These are phyloP conservation scores for Lactarius akahatsu DNA, from an alignment of 768 basidiomycete genomes.

Conservation along the genomic window DNA sequence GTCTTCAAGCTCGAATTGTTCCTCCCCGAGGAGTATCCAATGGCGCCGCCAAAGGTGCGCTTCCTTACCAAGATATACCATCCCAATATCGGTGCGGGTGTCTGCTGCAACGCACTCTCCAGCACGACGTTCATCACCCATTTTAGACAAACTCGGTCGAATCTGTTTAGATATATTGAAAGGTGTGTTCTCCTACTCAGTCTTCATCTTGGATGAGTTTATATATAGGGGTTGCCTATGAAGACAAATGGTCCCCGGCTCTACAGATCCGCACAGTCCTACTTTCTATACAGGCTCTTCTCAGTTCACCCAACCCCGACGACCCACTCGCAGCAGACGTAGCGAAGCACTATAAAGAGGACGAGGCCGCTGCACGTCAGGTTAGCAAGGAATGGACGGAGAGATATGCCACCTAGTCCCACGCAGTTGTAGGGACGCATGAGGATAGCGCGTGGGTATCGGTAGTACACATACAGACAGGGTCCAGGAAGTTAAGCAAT, in stretches of 20 bases:
- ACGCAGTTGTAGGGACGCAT: neutral
- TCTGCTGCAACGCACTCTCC: neutral
- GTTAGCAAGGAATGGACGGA: slow-evolving; percentile 96
- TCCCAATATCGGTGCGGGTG: slow-evolving; percentile 89
- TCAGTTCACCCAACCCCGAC: slow-evolving; percentile 95
- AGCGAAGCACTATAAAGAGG: slow-evolving; percentile 98
- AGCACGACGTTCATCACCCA: slow-evolving; percentile 4
- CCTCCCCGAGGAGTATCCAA: slow-evolving; percentile 98
- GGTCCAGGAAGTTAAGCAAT: slow-evolving; percentile 16
- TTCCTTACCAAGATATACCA: slow-evolving; percentile 99
- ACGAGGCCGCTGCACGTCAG: slow-evolving; percentile 88
- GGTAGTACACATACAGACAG: slow-evolving; percentile 17
- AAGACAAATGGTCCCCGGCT: slow-evolving; percentile 99
- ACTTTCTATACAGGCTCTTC: slow-evolving; percentile 93
- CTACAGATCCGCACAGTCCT: slow-evolving; percentile 98
- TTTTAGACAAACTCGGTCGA: slow-evolving; percentile 91
- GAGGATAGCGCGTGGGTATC: neutral
- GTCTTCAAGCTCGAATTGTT: slow-evolving; percentile 96
- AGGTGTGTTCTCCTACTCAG: slow-evolving; percentile 47
- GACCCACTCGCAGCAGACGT: slow-evolving; percentile 93
- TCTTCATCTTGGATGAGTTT: neutral
- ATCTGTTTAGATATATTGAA: slow-evolving; percentile 99
- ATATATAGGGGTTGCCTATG: slow-evolving; percentile 10
- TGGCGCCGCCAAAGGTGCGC: slow-evolving; percentile 98
- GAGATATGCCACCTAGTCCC: slow-evolving; percentile 62